Evolutionary conservation across 805 yeast genomes (phyloP).

Genomic region (Jamesozyma piceae): DNA sequence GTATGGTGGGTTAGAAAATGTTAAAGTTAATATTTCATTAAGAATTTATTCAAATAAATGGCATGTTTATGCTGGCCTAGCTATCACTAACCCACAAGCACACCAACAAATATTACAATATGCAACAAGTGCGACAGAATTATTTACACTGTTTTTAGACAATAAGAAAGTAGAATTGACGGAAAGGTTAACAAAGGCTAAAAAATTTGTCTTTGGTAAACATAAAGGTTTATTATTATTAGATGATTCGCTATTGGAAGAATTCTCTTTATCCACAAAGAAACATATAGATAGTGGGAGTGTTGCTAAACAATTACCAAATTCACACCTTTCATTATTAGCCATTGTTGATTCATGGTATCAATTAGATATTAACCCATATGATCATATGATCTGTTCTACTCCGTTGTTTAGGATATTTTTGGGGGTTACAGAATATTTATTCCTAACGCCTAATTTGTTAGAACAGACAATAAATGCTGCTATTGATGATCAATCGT

Average conservation of each 20-base stretch:
- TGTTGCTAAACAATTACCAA: slow-evolving; percentile 37
- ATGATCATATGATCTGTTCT: slow-evolving; percentile 93
- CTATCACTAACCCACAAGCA: slow-evolving; percentile 91
- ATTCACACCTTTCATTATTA: slow-evolving; percentile 79
- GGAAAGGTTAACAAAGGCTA: slow-evolving; percentile 55
- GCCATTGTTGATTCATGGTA: slow-evolving; percentile 95
- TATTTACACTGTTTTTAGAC: slow-evolving; percentile 75
- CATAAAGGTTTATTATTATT: slow-evolving; percentile 50
- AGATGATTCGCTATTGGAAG: slow-evolving; percentile 70
- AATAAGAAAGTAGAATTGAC: slow-evolving; percentile 50
- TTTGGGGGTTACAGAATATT: slow-evolving; percentile 85
- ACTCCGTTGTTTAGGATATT: slow-evolving; percentile 90
- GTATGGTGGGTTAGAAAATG: slow-evolving; percentile 93
- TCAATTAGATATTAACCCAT: slow-evolving; percentile 75
- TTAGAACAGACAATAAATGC: slow-evolving; percentile 74
- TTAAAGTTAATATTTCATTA: slow-evolving; percentile 85
- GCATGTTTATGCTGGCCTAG: slow-evolving; percentile 97
- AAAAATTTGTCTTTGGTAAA: slow-evolving; percentile 66
- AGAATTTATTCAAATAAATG: slow-evolving; percentile 89
- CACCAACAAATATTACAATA: slow-evolving; percentile 87
- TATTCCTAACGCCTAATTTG: slow-evolving; percentile 75
- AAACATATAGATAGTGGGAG: slow-evolving; percentile 31
- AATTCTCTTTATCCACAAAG: slow-evolving; percentile 66
- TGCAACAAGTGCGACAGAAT: slow-evolving; percentile 71
- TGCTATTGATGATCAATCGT: slow-evolving; percentile 54